Percentiles rank a stretch among this genome's conserved stretches.
Conservation (phyloP, 2,329 filamentous ascomycete species). For the Oidium heveae region DNA sequence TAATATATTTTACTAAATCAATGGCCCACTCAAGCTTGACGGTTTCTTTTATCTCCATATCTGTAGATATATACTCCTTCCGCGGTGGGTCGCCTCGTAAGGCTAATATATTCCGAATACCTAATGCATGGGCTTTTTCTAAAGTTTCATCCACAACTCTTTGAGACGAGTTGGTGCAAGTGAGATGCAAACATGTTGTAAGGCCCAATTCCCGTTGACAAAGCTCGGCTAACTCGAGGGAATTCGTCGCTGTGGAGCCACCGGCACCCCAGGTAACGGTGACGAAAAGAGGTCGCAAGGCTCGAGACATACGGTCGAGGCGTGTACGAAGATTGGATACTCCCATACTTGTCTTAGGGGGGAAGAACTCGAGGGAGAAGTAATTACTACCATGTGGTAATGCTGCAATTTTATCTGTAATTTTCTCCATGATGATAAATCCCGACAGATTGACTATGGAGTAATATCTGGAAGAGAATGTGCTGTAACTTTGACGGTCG, state of each 20-base stretch:
- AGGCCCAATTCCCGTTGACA: slow-evolving; percentile 79
- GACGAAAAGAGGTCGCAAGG: slow-evolving; percentile 76
- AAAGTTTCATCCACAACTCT: slow-evolving; percentile 67
- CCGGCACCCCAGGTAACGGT: slow-evolving; percentile 97
- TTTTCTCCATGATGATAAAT: slow-evolving; percentile 31
- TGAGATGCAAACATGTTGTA: slow-evolving; percentile 87
- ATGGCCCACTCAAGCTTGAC: slow-evolving; percentile 71
- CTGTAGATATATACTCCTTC: slow-evolving; percentile 38
- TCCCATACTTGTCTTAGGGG: slow-evolving; percentile 88
- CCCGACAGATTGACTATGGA: not conserved
- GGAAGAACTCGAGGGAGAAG: slow-evolving; percentile 98
- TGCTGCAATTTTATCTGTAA: slow-evolving; percentile 85
- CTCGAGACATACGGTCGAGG: slow-evolving; percentile 82
- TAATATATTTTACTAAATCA: slow-evolving; percentile 77
- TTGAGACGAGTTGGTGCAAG: slow-evolving; percentile 92
- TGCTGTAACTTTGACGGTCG: too few relatives aligned
- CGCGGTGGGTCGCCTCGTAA: slow-evolving; percentile 77
- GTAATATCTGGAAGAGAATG: too few relatives aligned
- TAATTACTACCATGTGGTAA: slow-evolving; percentile 60
- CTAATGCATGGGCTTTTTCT: slow-evolving; percentile 70
- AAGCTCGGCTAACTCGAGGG: slow-evolving; percentile 79
- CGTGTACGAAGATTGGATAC: slow-evolving; percentile 83
- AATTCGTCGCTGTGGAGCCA: slow-evolving; percentile 74
- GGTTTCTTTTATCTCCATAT: slow-evolving; percentile 30
- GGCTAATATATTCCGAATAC: slow-evolving; percentile 82